Conservation (phyloP, 345 rosid genomes). For the Arabis alpina region DNA sequence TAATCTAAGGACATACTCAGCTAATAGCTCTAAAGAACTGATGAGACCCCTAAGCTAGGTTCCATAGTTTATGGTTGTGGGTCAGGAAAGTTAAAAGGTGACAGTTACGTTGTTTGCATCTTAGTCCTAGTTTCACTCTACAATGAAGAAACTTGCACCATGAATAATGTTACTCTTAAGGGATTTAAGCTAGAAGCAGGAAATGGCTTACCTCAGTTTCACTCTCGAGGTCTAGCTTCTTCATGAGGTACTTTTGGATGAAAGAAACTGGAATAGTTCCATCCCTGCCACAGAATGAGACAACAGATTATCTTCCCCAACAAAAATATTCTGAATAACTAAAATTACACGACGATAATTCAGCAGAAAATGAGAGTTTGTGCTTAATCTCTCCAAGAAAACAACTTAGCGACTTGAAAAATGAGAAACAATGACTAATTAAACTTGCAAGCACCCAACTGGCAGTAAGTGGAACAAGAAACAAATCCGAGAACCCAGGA, state of each 20-base stretch:
- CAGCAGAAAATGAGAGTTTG: background rate
- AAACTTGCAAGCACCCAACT: slow-evolving; percentile 1
- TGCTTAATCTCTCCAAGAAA: background rate
- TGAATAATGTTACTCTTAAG: no score
- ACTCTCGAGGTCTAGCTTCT: slow-evolving; percentile 68
- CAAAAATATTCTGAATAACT: no score
- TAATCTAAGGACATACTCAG: background rate
- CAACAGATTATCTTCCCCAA: background rate
- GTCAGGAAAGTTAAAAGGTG: no score
- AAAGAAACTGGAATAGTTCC: slow-evolving; percentile 73
- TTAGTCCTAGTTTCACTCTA: no score
- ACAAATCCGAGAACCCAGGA: background rate
- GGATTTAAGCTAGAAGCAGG: no score
- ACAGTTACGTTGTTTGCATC: no score
- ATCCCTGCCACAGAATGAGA: slow-evolving; percentile 58
- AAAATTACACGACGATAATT: background rate
- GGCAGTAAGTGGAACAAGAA: slow-evolving; percentile 13
- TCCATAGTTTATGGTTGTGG: background rate
- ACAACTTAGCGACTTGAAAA: background rate
- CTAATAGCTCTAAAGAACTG: background rate
- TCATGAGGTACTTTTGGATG: slow-evolving; percentile 81
- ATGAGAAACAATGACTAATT: background rate
- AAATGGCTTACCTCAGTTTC: slow-evolving; percentile 69
- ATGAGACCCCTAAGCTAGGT: slow-evolving; percentile 1
- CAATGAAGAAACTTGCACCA: no score